These are phyloP conservation scores for Tetrapisispora iriomotensis DNA, from an alignment of 805 yeast species.

Conservation along the genomic window DNA sequence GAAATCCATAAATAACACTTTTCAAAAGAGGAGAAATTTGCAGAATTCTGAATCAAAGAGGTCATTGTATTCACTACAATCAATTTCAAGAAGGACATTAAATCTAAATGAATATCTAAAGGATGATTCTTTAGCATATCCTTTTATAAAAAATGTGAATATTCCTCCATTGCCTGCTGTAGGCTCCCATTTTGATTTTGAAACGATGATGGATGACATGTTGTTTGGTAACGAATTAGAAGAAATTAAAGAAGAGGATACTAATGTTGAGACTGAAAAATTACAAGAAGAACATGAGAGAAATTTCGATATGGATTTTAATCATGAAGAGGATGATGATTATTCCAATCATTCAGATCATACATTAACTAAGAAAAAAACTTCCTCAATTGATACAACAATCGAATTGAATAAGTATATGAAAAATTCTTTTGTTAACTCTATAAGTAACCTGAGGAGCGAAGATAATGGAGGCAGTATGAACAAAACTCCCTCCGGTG, in stretches of 20 bases:
- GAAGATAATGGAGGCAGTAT: neutral
- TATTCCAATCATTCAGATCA: neutral
- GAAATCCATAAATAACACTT: slow-evolving; percentile 4
- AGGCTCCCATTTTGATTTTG: slow-evolving; percentile 22
- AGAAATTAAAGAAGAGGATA: slow-evolving; percentile 19
- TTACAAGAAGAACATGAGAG: neutral
- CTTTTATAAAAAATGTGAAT: slow-evolving; percentile 1
- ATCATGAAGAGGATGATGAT: neutral
- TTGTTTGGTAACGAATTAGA: slow-evolving; percentile 22
- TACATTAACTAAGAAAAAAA: neutral
- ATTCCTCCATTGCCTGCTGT: slow-evolving; percentile 15
- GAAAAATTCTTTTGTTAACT: neutral
- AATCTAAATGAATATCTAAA: slow-evolving; percentile 25
- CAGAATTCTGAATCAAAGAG: slow-evolving; percentile 26
- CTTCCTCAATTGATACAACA: neutral
- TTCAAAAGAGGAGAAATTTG: slow-evolving; percentile 13
- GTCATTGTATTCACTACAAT: slow-evolving; percentile 26
- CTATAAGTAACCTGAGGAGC: neutral
- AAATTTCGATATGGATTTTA: neutral
- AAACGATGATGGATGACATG: slow-evolving; percentile 24
- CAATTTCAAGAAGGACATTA: slow-evolving; percentile 29
- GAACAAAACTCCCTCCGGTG: neutral
- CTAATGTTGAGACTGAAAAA: slow-evolving; percentile 1
- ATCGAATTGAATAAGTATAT: neutral
- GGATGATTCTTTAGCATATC: slow-evolving; percentile 4